Percentiles rank a stretch among this genome's conserved stretches.
Evolutionary conservation across 2,329 filamentous ascomycete species (phyloP).

Genomic region (Fusarium paranaense): DNA sequence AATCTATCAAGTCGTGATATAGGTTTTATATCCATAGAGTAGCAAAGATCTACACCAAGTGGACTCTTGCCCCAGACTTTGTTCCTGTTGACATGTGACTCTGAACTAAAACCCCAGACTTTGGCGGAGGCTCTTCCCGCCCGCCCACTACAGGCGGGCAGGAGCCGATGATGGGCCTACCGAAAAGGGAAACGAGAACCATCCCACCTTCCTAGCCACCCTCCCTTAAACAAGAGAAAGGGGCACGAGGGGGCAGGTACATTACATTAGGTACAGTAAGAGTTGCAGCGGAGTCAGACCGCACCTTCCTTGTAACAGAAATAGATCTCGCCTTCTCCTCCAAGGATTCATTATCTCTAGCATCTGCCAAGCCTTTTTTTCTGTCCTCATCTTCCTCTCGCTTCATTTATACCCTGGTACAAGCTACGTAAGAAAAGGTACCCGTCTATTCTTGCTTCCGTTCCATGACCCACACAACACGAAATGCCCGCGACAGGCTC

Average conservation of each 20-base stretch:
- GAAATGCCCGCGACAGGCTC: slow-evolving; percentile 41
- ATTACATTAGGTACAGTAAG: not conserved
- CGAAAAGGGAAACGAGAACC: slow-evolving; percentile 8
- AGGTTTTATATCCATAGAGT: not conserved
- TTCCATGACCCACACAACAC: slow-evolving; percentile 44
- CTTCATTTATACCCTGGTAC: slow-evolving; percentile 18
- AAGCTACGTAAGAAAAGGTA: slow-evolving; percentile 26
- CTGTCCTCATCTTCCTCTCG: slow-evolving; percentile 7
- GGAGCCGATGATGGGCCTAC: slow-evolving; percentile 4
- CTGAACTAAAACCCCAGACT: slow-evolving; percentile 32
- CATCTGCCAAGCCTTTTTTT: slow-evolving; percentile 22
- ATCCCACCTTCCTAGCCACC: not conserved
- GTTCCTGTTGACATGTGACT: slow-evolving; percentile 26
- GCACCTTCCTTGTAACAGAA: not conserved
- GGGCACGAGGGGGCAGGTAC: not conserved
- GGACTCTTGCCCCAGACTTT: not conserved
- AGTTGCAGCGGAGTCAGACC: not conserved
- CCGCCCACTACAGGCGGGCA: not conserved
- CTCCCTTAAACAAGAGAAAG: not conserved
- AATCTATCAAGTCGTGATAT: not conserved
- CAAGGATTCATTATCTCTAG: not conserved
- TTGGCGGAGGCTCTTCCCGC: slow-evolving; percentile 3
- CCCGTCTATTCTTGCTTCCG: slow-evolving; percentile 12
- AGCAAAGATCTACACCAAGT: not conserved
- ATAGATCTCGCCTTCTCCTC: not conserved